These are phyloP conservation scores for Skeletonema tropicum DNA, from an alignment of 108 stramenopile genomes.

Conservation along the genomic window DNA sequence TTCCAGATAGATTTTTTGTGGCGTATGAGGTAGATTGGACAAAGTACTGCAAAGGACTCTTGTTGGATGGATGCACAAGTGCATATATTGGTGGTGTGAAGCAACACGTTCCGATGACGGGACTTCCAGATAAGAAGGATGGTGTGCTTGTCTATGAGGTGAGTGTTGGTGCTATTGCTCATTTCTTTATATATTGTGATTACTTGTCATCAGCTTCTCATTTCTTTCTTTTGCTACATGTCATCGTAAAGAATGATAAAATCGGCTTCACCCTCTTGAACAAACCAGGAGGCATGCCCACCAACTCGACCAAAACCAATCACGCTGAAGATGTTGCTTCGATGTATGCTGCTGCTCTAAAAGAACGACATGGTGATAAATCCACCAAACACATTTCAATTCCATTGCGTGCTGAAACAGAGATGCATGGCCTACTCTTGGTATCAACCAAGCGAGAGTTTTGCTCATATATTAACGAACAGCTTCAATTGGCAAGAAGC, in stretches of 20 bases:
- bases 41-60: conserved; percentile 48
- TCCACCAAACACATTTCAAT: conserved; percentile 25
- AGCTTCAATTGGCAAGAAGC: conserved; percentile 21
- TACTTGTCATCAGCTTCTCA: neutral
- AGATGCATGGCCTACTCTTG: conserved; percentile 42
- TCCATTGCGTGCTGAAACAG: conserved; percentile 48
- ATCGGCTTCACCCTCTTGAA: conserved; percentile 47
- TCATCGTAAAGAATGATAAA: conserved; percentile 23
- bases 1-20: conserved; percentile 46
- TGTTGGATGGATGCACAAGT: conserved; percentile 35
- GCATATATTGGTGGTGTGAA: conserved; percentile 30
- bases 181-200: neutral
- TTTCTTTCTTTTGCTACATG: neutral
- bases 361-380: conserved; percentile 33
- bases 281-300: conserved; percentile 53
- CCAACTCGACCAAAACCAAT: conserved; percentile 49
- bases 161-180: conserved; percentile 1
- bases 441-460: conserved; percentile 50
- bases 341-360: conserved; percentile 36
- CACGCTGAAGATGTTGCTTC: conserved; percentile 51
- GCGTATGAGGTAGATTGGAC: conserved; percentile 51
- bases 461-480: conserved; percentile 36
- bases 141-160: conserved; percentile 58
- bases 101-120: conserved; percentile 43
- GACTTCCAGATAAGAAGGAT: conserved; percentile 53